Percentiles rank a stretch among this genome's conserved stretches.
Conservation (phyloP, 331 rosid genomes). For the Pyracantha coccinea region DNA sequence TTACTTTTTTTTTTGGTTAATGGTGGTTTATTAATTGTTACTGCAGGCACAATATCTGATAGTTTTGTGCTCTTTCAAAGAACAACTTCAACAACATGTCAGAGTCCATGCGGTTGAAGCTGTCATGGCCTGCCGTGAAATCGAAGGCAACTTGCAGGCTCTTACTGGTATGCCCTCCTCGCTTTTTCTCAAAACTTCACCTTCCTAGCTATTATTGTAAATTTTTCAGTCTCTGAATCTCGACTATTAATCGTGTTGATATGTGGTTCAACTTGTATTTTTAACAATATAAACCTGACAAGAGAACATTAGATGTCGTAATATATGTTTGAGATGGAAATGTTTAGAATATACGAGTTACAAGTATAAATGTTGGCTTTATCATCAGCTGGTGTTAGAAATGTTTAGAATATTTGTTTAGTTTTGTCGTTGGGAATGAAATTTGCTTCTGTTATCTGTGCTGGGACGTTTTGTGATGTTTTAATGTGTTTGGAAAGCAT, state of each 20-base stretch:
- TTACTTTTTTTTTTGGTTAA: neutral
- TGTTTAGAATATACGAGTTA: neutral
- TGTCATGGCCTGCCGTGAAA: constrained; percentile 99
- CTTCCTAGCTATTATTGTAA: neutral
- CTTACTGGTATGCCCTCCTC: constrained; percentile 53
- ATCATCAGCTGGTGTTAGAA: neutral
- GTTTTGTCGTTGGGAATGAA: neutral
- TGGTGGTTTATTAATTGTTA: neutral
- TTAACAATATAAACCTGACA: neutral
- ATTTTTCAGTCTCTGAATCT: neutral
- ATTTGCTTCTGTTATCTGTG: neutral
- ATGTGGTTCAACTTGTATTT: neutral
- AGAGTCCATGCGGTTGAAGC: constrained; percentile 98
- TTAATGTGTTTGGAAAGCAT: constrained; percentile 22
- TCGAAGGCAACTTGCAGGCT: constrained; percentile 88
- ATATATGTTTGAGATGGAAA: neutral
- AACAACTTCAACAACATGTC: constrained; percentile 97
- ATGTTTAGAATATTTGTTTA: neutral
- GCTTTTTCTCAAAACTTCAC: neutral
- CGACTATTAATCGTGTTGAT: neutral
- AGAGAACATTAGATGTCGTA: neutral
- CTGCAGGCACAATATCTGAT: constrained; percentile 79
- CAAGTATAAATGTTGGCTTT: neutral
- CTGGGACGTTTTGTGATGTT: constrained; percentile 4
- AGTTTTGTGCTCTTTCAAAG: constrained; percentile 77